Evolutionary conservation across 306 rosid species (phyloP).

Genomic region (Myrica gale): DNA sequence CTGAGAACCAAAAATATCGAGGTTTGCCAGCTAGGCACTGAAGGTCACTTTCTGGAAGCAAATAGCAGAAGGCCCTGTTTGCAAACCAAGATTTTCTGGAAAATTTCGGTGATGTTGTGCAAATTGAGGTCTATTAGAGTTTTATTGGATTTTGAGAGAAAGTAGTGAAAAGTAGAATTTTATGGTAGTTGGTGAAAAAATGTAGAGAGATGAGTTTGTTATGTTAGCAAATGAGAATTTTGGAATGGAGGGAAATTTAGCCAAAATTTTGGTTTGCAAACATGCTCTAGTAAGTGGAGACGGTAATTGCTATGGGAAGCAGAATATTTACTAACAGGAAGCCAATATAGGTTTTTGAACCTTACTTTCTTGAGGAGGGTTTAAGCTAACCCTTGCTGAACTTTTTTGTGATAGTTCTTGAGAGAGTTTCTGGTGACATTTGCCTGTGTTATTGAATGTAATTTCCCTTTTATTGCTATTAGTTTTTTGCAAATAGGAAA

Average conservation of each 20-base stretch:
- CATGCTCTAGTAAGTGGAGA: too few species aligned
- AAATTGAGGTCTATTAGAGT: too few species aligned
- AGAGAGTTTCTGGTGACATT: neutral
- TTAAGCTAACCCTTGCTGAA: neutral
- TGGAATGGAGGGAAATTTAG: too few species aligned
- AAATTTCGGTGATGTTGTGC: too few species aligned
- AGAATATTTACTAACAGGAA: neutral
- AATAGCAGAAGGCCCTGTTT: neutral
- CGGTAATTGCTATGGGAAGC: neutral
- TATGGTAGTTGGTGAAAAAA: too few species aligned
- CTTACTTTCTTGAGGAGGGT: neutral
- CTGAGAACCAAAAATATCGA: too few species aligned
- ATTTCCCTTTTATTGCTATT: neutral
- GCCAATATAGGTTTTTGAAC: neutral
- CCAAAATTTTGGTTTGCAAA: too few species aligned
- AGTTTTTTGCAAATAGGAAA: neutral
- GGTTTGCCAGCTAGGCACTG: neutral
- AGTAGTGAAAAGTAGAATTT: too few species aligned
- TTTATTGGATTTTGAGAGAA: too few species aligned
- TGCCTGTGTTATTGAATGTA: neutral
- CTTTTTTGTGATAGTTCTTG: neutral
- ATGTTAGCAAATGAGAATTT: too few species aligned
- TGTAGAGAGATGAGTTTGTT: too few species aligned
- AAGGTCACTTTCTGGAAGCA: neutral
- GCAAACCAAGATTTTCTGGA: too few species aligned